Percentiles rank a stretch among this genome's conserved stretches.
Conservation (phyloP, 73 alveolate genomes). For the Effrenium voratum region DNA sequence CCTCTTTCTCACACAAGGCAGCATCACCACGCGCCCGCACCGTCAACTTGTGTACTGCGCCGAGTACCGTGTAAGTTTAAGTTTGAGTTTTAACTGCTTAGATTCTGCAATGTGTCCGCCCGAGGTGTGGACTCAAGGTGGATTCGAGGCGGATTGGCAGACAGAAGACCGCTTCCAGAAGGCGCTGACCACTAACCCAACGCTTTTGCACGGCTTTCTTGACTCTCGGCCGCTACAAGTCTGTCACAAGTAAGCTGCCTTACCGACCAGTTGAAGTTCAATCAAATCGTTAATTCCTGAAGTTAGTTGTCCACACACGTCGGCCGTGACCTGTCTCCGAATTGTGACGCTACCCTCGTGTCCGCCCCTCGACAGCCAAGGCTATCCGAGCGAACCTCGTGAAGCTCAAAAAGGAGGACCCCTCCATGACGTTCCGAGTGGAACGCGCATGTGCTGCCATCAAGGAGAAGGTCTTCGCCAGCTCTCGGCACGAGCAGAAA, state of each 20-base stretch:
- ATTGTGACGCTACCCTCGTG: neutral
- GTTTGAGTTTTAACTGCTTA: neutral
- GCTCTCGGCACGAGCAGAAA: neutral
- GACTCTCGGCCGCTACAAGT: neutral
- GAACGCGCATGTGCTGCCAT: neutral
- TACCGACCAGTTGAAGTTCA: too few species aligned
- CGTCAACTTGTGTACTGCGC: neutral
- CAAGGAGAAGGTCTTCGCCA: neutral
- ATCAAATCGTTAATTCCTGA: neutral
- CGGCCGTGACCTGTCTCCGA: too few species aligned
- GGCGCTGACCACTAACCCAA: neutral
- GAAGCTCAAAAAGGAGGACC: neutral
- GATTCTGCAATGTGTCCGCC: neutral
- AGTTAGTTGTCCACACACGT: neutral
- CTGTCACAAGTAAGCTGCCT: neutral
- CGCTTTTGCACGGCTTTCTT: slow-evolving; percentile 19
- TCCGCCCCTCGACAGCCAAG: neutral
- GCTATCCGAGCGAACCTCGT: neutral
- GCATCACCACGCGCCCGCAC: too few species aligned
- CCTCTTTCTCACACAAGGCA: too few species aligned
- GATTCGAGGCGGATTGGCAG: neutral
- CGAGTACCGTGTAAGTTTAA: neutral
- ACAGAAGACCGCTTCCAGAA: neutral
- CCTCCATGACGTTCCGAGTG: neutral
- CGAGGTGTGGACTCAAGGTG: slow-evolving; percentile 58